phyloP scores from a whole-genome alignment of 192 early-diverging fungal genomes.

The Coemansia furcata region DNA sequence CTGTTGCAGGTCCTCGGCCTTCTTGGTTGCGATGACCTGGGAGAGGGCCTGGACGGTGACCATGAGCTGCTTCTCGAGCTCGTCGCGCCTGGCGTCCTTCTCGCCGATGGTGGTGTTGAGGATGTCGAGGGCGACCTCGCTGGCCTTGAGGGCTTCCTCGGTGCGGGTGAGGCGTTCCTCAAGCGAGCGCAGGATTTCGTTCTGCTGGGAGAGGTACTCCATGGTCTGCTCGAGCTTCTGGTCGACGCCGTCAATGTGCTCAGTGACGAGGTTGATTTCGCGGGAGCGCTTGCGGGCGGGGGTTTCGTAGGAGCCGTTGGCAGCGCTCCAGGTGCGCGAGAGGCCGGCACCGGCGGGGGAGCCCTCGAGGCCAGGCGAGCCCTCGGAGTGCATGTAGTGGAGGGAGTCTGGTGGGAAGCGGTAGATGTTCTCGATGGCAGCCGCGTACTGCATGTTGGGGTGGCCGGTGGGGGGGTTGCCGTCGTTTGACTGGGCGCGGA shows the following conservation, averaged over 20 bases:
- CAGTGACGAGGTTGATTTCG: slow-evolving; percentile 35
- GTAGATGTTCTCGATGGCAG: slow-evolving; percentile 51
- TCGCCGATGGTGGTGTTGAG: slow-evolving; percentile 43
- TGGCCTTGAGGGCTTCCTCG: slow-evolving; percentile 50
- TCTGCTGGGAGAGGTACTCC: slow-evolving; percentile 49
- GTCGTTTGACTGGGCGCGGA: slow-evolving; percentile 63
- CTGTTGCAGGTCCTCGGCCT: slow-evolving; percentile 32
- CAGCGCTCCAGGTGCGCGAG: slow-evolving; percentile 49
- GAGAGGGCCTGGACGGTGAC: slow-evolving; percentile 52
- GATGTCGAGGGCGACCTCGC: slow-evolving; percentile 36
- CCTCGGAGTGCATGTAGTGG: slow-evolving; percentile 31
- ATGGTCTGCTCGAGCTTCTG: slow-evolving; percentile 47
- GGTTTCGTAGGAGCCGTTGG: slow-evolving; percentile 51
- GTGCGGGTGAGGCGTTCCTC: slow-evolving; percentile 45
- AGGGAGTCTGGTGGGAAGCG: slow-evolving; percentile 49
- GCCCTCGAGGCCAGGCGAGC: slow-evolving; percentile 32
- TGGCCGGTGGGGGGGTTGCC: slow-evolving; percentile 38
- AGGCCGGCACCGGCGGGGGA: slow-evolving; percentile 18
- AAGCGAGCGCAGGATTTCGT: slow-evolving; percentile 36
- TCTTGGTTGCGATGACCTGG: slow-evolving; percentile 47
- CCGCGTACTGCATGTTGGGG: slow-evolving; percentile 44
- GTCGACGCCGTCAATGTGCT: slow-evolving; percentile 46
- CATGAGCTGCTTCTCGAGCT: slow-evolving; percentile 53
- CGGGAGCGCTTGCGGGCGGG: slow-evolving; percentile 52
- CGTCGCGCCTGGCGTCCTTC: slow-evolving; percentile 51